Evolutionary conservation across 2,329 filamentous ascomycete species (phyloP).

Genomic region (Pseudocercospora eumusae): DNA sequence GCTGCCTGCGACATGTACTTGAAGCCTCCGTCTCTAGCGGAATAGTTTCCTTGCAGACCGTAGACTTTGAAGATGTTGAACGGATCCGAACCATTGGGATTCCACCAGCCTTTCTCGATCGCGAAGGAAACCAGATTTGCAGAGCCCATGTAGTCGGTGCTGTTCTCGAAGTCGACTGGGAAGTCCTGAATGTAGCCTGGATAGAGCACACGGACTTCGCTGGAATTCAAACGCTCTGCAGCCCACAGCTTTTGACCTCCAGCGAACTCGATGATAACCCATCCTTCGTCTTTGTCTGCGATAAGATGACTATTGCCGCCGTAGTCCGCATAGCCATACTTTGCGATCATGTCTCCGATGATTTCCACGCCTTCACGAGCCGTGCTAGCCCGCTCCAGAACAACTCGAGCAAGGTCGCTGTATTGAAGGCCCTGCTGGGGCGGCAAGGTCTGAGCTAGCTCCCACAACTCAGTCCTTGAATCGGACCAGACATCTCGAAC

Average conservation of each 20-base stretch:
- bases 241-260: slow-evolving; percentile 42
- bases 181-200: slow-evolving; percentile 44
- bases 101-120: slow-evolving; percentile 42
- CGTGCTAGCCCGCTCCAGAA: slow-evolving; percentile 46
- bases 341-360: slow-evolving; percentile 44
- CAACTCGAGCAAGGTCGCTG: slow-evolving; percentile 45
- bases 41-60: slow-evolving; percentile 36
- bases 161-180: slow-evolving; percentile 38
- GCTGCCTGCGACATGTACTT: slow-evolving; percentile 44
- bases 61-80: slow-evolving; percentile 44
- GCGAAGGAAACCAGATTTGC: slow-evolving; percentile 42
- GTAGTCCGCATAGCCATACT: slow-evolving; percentile 48
- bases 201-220: slow-evolving; percentile 41
- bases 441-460: slow-evolving; percentile 42
- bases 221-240: slow-evolving; percentile 38
- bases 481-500: slow-evolving; percentile 49
- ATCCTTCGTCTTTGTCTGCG: slow-evolving; percentile 43
- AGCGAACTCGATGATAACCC: slow-evolving; percentile 42
- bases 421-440: slow-evolving; percentile 48
- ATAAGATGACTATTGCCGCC: slow-evolving; percentile 49
- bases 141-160: slow-evolving; percentile 39
- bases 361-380: slow-evolving; percentile 48
- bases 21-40: slow-evolving; percentile 40
- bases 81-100: slow-evolving; percentile 36
- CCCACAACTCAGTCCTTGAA: slow-evolving; percentile 44